Evolutionary conservation across 768 basidiomycete species (phyloP), one percentile per base, ranked within the genome.

Genomic region (Phaeolepiota aurea): DNA sequence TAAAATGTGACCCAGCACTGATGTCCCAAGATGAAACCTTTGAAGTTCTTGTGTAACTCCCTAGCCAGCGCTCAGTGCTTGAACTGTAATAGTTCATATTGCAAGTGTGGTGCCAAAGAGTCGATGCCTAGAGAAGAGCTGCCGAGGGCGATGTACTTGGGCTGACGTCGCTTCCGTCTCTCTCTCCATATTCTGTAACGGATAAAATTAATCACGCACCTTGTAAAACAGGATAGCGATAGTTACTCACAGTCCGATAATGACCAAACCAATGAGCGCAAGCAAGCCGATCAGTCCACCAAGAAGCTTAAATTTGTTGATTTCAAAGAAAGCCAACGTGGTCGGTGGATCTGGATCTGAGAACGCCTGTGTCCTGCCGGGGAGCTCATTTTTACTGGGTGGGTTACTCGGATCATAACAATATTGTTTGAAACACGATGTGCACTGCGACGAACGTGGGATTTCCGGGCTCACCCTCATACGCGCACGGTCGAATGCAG

Each of bases 341-440:
- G 69, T 67, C 35, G 68, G 51, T 9, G 70, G 74, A 51, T 79
- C 74, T 3, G 82, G 81, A 56, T 81, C 59, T 16, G 62, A 61
- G 49, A 79, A 81, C 0, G 30, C 38, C 1, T 64, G 57, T 37
- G 71, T 61, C 41, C 81, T 47, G 20, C 56, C 60, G 58, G 58
- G 78, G 56, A 55, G 77, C 54, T 56, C 59, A 11, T 54, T 53
- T 42, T 57, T 61, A 43, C 61, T 71, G 1, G 70, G 63, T 9
- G 68, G 68, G 43, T 69, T 59, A 12, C 49, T 48, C 12, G 72
- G 70, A 50, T 77, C 65, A 48, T 63, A 77, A 42, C 76, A 79
- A 43, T 77, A 79, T 47, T 70, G 74, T 33, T 61, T 46, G 49
- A 74, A 77, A 37, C 76, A 79, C 37, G 66, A 58, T 20, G 59